Conservation (phyloP, 768 basidiomycete genomes). For the Crucibulum laeve region DNA sequence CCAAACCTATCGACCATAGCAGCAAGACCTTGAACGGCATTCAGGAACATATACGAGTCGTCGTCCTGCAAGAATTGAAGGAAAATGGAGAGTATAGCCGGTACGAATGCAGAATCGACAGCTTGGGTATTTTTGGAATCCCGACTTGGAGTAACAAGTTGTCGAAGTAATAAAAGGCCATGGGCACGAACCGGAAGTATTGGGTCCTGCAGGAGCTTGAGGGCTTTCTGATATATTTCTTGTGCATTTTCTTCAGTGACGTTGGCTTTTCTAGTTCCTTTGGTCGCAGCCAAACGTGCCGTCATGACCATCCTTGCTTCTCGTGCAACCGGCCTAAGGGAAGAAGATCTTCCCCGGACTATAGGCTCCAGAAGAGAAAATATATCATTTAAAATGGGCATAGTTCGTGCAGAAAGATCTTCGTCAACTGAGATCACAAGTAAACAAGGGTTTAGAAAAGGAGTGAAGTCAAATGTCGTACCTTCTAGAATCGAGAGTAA, state of each 20-base stretch:
- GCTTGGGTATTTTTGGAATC: constrained; percentile 18
- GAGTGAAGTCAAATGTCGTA: constrained; percentile 22
- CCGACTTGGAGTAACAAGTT: constrained; percentile 53
- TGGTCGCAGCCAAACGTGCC: constrained; percentile 64
- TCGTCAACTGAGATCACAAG: constrained; percentile 45
- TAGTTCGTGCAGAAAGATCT: constrained; percentile 52
- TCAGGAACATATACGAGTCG: constrained; percentile 93
- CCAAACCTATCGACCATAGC: constrained; percentile 79
- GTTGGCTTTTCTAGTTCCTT: constrained; percentile 14
- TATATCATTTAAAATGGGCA: constrained; percentile 69
- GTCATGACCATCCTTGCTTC: constrained; percentile 86
- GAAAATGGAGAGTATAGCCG: constrained; percentile 86
- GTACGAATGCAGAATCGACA: constrained; percentile 60
- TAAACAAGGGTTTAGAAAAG: not conserved
- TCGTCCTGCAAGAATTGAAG: constrained; percentile 82
- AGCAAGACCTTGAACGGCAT: constrained; percentile 88
- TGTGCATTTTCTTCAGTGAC: constrained; percentile 42
- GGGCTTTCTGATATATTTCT: constrained; percentile 79
- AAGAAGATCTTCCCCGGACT: constrained; percentile 38
- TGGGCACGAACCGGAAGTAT: constrained; percentile 93
- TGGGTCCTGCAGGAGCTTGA: constrained; percentile 86
- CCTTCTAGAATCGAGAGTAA: constrained; percentile 87
- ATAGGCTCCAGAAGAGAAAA: constrained; percentile 59
- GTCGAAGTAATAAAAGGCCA: constrained; percentile 77
- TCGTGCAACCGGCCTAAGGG: constrained; percentile 55